Conservation (phyloP, 2,329 filamentous ascomycete species). For the Penicillium corylophilum region DNA sequence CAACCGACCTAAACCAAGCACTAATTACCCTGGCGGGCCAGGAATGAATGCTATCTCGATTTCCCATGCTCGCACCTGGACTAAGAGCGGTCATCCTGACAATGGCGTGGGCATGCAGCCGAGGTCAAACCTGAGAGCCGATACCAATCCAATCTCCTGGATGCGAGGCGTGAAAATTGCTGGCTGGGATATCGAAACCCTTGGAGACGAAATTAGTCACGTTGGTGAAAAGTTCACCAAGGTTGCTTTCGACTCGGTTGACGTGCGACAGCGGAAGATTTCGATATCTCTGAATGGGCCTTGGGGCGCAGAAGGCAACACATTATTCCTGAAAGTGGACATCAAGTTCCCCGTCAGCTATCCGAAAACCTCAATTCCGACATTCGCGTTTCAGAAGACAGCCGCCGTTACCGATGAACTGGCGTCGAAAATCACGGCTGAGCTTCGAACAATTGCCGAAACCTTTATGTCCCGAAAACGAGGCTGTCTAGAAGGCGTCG, state of each 20-base stretch:
- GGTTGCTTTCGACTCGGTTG: constrained; percentile 59
- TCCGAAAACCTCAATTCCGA: constrained; percentile 51
- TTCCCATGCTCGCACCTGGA: constrained; percentile 52
- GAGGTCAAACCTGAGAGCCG: constrained; percentile 47
- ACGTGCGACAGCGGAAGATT: constrained; percentile 54
- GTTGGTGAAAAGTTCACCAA: constrained; percentile 62
- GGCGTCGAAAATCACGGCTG: constrained; percentile 49
- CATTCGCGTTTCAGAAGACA: constrained; percentile 58
- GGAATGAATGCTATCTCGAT: constrained; percentile 51
- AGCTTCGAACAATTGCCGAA: constrained; percentile 56
- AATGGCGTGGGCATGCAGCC: constrained; percentile 50
- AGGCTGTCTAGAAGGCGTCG: constrained; percentile 61
- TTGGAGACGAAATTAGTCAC: constrained; percentile 62
- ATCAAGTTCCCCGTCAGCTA: constrained; percentile 60
- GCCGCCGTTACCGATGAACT: constrained; percentile 55
- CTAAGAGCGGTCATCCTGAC: constrained; percentile 49
- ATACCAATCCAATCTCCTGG: constrained; percentile 62
- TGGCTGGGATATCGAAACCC: constrained; percentile 52
- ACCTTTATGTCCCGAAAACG: constrained; percentile 53
- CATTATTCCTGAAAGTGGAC: constrained; percentile 57
- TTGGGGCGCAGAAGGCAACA: constrained; percentile 55
- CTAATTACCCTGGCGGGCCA: constrained; percentile 31
- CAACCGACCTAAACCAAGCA: constrained; percentile 20
- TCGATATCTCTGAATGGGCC: constrained; percentile 60
- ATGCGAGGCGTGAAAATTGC: constrained; percentile 65